Percentiles rank a stretch among this genome's conserved stretches.
Evolutionary conservation across 805 yeast species (phyloP).

Genomic region (Candida nemodendra): DNA sequence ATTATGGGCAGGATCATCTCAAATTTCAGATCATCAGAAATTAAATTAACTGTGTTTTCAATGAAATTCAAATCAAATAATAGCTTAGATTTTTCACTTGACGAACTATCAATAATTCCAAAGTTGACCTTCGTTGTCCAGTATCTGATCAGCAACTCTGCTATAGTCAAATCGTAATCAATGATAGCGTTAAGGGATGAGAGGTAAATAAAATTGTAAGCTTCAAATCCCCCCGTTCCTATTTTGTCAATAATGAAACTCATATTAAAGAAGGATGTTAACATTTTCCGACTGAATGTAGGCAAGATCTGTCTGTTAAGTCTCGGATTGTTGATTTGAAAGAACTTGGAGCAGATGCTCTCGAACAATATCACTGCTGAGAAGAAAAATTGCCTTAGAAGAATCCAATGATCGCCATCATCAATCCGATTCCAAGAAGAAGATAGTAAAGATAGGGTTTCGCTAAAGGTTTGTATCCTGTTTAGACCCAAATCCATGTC

Average conservation of each 20-base stretch:
- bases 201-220: constrained; percentile 58
- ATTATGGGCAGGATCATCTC: constrained; percentile 26
- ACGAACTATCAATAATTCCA: constrained; percentile 30
- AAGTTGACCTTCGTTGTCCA: constrained; percentile 29
- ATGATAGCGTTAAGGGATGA: constrained; percentile 43
- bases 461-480: constrained; percentile 34
- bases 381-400: constrained; percentile 39
- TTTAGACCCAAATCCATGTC: constrained; percentile 23
- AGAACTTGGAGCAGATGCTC: constrained; percentile 42
- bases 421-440: constrained; percentile 10
- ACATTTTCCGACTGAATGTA: constrained; percentile 30
- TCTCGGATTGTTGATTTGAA: constrained; percentile 26
- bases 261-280: constrained; percentile 42
- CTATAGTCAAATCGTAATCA: constrained; percentile 27
- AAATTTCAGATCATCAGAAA: constrained; percentile 35
- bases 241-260: constrained; percentile 50
- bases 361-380: constrained; percentile 50
- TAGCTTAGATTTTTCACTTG: constrained; percentile 38
- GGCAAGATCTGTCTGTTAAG: constrained; percentile 14
- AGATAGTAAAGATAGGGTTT: constrained; percentile 16
- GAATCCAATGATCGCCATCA: constrained; percentile 21
- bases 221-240: constrained; percentile 65
- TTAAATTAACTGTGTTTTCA: constrained; percentile 41
- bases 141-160: constrained; percentile 29
- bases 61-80: constrained; percentile 46